Percentiles rank a stretch among this genome's conserved stretches.
These are phyloP conservation scores for Amanita exitialis DNA, from an alignment of 768 basidiomycete species.

Conservation along the genomic window DNA sequence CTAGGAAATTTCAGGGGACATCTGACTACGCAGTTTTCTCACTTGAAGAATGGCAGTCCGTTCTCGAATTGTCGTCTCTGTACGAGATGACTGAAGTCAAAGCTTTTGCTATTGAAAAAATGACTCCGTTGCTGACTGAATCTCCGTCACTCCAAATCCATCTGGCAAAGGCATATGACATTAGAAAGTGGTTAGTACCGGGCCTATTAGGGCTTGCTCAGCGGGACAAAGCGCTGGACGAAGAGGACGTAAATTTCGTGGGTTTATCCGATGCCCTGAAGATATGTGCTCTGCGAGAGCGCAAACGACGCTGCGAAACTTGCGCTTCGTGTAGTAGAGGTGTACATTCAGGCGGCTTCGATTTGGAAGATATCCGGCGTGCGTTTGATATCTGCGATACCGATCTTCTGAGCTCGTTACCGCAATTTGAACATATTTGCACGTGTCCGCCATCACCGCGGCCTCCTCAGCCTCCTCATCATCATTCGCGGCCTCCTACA, in stretches of 20 bases:
- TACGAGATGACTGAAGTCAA: constrained; percentile 25
- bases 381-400: not conserved
- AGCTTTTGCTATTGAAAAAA: constrained; percentile 16
- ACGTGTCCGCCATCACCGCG: not conserved
- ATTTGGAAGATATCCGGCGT: not conserved
- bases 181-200: constrained; percentile 22
- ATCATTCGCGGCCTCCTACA: too few species aligned
- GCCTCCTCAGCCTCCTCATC: too few species aligned
- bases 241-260: constrained; percentile 17
- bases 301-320: not conserved
- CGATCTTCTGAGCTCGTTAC: not conserved
- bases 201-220: constrained; percentile 16
- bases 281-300: constrained; percentile 8
- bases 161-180: constrained; percentile 21
- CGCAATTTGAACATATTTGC: not conserved
- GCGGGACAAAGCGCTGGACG: constrained; percentile 14
- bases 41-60: constrained; percentile 24
- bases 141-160: constrained; percentile 18
- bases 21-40: not conserved
- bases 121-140: constrained; percentile 12
- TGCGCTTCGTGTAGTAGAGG: not conserved
- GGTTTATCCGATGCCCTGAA: constrained; percentile 14
- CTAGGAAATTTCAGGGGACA: not conserved
- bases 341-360: not conserved
- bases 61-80: constrained; percentile 27